phyloP scores from a whole-genome alignment of 179 eudicot genomes.

The Corrigiola litoralis region DNA sequence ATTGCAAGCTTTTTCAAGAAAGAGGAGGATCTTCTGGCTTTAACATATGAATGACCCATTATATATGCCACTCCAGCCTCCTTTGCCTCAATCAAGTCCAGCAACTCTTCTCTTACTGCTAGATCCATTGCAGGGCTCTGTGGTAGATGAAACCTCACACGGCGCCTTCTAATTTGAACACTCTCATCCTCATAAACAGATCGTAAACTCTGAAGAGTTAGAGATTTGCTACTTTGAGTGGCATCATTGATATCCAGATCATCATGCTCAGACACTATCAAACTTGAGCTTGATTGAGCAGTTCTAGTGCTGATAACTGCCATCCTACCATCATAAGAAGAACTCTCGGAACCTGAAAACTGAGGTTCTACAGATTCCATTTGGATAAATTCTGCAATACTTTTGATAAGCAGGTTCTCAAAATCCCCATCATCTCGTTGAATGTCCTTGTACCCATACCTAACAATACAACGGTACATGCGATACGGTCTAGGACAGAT shows the following conservation, averaged over 20 bases:
- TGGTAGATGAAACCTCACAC: slow-evolving; percentile 63
- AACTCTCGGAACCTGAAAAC: slow-evolving; percentile 49
- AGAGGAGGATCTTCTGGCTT: slow-evolving; percentile 68
- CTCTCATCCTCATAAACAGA: slow-evolving; percentile 74
- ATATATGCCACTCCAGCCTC: slow-evolving; percentile 93
- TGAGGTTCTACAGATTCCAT: slow-evolving; percentile 86
- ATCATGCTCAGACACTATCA: slow-evolving; percentile 42
- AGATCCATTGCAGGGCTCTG: slow-evolving; percentile 51
- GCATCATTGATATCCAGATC: slow-evolving; percentile 30
- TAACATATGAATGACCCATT: slow-evolving; percentile 91
- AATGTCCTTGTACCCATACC: slow-evolving; percentile 87
- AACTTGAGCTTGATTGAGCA: slow-evolving; percentile 35
- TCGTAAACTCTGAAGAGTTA: slow-evolving; percentile 65
- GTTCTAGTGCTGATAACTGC: slow-evolving; percentile 73
- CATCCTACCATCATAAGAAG: slow-evolving; percentile 85
- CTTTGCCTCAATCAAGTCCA: slow-evolving; percentile 75
- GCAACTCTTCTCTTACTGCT: slow-evolving; percentile 62
- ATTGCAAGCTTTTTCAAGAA: slow-evolving; percentile 70
- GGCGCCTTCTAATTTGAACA: slow-evolving; percentile 51
- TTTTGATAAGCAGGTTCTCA: slow-evolving; percentile 69
- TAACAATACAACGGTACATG: slow-evolving; percentile 85
- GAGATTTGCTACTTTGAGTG: slow-evolving; percentile 60
- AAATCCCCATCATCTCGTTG: slow-evolving; percentile 78
- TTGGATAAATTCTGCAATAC: slow-evolving; percentile 89
- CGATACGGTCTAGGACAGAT: slow-evolving; percentile 87